These are phyloP conservation scores for Pseudohalonectria lignicola DNA, from an alignment of 2,329 filamentous ascomycete genomes.

Conservation along the genomic window DNA sequence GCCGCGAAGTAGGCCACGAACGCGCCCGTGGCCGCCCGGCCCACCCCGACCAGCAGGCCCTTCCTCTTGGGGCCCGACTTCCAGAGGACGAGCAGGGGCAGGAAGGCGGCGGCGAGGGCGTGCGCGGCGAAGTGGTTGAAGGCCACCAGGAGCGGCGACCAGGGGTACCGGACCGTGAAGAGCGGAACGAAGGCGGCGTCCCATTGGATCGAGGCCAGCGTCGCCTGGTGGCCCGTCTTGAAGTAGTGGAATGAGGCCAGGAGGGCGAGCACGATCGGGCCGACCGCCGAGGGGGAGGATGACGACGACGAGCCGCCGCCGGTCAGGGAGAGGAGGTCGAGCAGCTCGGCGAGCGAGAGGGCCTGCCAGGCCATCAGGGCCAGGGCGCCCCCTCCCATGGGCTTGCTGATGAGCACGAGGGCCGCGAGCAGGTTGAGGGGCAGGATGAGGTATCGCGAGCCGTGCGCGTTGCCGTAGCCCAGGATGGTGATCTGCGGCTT, in stretches of 20 bases:
- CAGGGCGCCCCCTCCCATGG: slow-evolving; percentile 82
- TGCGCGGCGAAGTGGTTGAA: slow-evolving; percentile 87
- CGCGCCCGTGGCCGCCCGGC: slow-evolving; percentile 53
- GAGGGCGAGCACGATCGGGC: slow-evolving; percentile 74
- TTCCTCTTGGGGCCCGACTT: slow-evolving; percentile 70
- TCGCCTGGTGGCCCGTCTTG: slow-evolving; percentile 94
- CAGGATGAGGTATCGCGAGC: slow-evolving; percentile 78
- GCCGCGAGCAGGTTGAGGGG: slow-evolving; percentile 68
- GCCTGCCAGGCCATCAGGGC: slow-evolving; percentile 81
- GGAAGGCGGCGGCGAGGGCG: slow-evolving; percentile 67
- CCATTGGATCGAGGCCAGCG: slow-evolving; percentile 84
- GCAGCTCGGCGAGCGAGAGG: slow-evolving; percentile 59
- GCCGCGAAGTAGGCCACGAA: slow-evolving; percentile 77
- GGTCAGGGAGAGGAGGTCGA: slow-evolving; percentile 49
- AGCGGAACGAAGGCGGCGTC: slow-evolving; percentile 89
- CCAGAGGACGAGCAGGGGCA: slow-evolving; percentile 80
- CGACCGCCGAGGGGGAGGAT: slow-evolving; percentile 82
- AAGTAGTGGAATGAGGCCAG: slow-evolving; percentile 93
- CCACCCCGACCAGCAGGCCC: slow-evolving; percentile 58
- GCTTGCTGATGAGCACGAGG: slow-evolving; percentile 76
- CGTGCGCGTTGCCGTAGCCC: slow-evolving; percentile 89
- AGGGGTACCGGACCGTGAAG: slow-evolving; percentile 74
- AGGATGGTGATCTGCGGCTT: slow-evolving; percentile 61
- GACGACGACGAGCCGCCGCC: slow-evolving; percentile 48
- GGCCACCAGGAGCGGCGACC: slow-evolving; percentile 69